Conservation (phyloP, 2,329 filamentous ascomycete species). For the Mycosphaerella arachidis region DNA sequence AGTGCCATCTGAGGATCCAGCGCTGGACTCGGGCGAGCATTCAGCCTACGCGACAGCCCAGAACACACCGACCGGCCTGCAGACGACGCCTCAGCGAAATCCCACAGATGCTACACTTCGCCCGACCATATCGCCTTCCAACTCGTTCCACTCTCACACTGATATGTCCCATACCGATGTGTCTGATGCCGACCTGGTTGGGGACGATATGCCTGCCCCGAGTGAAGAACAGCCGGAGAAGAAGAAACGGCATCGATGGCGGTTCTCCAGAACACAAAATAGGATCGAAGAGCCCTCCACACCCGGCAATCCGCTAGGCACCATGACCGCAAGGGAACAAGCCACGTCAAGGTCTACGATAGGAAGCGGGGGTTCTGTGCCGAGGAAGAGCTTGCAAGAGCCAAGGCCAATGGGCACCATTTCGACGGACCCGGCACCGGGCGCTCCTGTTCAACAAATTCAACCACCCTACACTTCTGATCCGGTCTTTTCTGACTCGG, state of each 20-base stretch:
- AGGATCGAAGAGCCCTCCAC: conserved; percentile 25
- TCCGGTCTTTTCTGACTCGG: conserved; percentile 34
- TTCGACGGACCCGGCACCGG: conserved; percentile 18
- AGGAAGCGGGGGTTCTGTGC: conserved; percentile 26
- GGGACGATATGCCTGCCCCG: conserved; percentile 48
- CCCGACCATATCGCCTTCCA: conserved; percentile 67
- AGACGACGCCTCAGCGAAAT: conserved; percentile 77
- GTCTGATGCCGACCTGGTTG: conserved; percentile 71
- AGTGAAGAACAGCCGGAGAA: conserved; percentile 42
- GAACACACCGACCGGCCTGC: conserved; percentile 47
- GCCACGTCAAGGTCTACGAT: conserved; percentile 32
- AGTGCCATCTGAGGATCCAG: background rate
- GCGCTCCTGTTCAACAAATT: conserved; percentile 10
- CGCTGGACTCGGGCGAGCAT: conserved; percentile 28
- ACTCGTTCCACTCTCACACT: conserved; percentile 72
- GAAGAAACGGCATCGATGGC: conserved; percentile 68
- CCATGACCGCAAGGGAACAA: conserved; percentile 28
- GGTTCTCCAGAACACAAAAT: conserved; percentile 52
- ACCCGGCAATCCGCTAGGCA: conserved; percentile 27
- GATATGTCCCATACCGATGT: conserved; percentile 78
- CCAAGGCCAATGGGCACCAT: conserved; percentile 18
- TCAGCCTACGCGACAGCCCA: conserved; percentile 39
- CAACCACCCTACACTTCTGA: conserved; percentile 25
- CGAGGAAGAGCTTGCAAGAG: conserved; percentile 31
- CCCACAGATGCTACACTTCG: conserved; percentile 55